Percentiles rank a stretch among this genome's conserved stretches.
Evolutionary conservation across 1,139 yeast genomes (phyloP).

Genomic region (Geotrichum klebahnii): DNA sequence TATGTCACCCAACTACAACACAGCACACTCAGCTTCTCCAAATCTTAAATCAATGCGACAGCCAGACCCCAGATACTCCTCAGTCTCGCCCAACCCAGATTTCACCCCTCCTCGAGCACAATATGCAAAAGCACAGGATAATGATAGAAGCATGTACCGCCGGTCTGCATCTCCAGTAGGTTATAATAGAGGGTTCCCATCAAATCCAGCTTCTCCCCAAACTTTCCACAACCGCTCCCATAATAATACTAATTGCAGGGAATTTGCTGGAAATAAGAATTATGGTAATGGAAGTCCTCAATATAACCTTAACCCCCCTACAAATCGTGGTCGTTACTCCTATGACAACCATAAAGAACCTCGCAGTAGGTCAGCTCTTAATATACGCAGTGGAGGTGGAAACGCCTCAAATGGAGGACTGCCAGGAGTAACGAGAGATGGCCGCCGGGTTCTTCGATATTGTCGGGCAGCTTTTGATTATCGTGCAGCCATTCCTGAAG

Average conservation of each 20-base stretch:
- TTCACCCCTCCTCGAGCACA: constrained; percentile 18
- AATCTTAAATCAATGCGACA: constrained; percentile 23
- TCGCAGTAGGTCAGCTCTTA: constrained; percentile 11
- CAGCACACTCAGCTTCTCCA: constrained; percentile 28
- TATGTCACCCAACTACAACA: constrained; percentile 21
- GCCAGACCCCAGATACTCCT: constrained; percentile 3
- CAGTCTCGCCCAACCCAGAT: constrained; percentile 21
- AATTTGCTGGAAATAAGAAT: constrained; percentile 4
- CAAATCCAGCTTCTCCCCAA: constrained; percentile 5
- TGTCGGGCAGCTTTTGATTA: constrained; percentile 69
- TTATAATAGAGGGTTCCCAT: not conserved
- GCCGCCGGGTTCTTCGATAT: constrained; percentile 52
- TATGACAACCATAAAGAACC: not conserved
- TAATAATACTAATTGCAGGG: constrained; percentile 7
- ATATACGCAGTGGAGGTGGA: constrained; percentile 18
- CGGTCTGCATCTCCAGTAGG: constrained; percentile 16
- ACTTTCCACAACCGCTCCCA: constrained; percentile 13
- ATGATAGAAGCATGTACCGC: constrained; percentile 10
- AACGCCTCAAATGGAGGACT: constrained; percentile 30
- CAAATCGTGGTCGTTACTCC: not conserved
- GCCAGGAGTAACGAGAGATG: constrained; percentile 41
- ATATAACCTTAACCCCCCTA: constrained; percentile 7
- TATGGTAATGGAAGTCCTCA: constrained; percentile 5
- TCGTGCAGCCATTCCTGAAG: constrained; percentile 75
- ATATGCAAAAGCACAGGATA: constrained; percentile 2